Base-by-base conservation (phyloP, 805 yeast species). In the Ogataea pignaliae region DNA sequence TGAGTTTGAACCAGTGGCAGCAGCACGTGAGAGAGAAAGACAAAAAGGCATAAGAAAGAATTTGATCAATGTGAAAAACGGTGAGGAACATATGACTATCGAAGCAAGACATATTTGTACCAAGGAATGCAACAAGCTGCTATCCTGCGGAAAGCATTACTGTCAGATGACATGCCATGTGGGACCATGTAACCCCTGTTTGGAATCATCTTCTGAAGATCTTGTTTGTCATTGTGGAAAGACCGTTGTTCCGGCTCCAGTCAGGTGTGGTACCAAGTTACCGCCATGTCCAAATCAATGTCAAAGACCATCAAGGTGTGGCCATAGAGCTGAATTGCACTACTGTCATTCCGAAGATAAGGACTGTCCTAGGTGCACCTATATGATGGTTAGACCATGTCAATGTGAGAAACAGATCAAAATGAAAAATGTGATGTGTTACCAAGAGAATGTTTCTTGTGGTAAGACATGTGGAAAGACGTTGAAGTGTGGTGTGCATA, bases 191-290 rank as follows among this genome's bases (percentile, higher is more conserved):
- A 76, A 80, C 3, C 85, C 89, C 11, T 88, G 96, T 60, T 60
- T 85, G 39, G 95, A 87, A 56, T 82, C 91, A 5, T 75, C 85
- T n/a, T 77, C 81, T 34, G 88, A 85, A 15, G 96, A 88, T 59
- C 66, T 85, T 52, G 76, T 79, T 3, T 88, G 96, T 57, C 75
- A 83, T 39, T 88, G 96, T 68, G 95, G 96, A 3, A 71, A 74
- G 50, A 88, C 96, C 0, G 74, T 85, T 3, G 71, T 88, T 6
- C 74, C 72, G 16, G 96, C 95, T 0, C 96, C 96, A 0, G 88
- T 87, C 10, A 68, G 96, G 51, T 88, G 96, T 66, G 96, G 96
- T 12, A 78, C 87, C 0, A 70, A 64, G 37, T 59, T 85, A 30
- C 84, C 84, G 3, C 72, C 71, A 10, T 88, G 96, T 64, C 70